Evolutionary conservation across 179 eudicot species (phyloP), one percentile per base, ranked within the genome.

Genomic region (Beta corolliflora): DNA sequence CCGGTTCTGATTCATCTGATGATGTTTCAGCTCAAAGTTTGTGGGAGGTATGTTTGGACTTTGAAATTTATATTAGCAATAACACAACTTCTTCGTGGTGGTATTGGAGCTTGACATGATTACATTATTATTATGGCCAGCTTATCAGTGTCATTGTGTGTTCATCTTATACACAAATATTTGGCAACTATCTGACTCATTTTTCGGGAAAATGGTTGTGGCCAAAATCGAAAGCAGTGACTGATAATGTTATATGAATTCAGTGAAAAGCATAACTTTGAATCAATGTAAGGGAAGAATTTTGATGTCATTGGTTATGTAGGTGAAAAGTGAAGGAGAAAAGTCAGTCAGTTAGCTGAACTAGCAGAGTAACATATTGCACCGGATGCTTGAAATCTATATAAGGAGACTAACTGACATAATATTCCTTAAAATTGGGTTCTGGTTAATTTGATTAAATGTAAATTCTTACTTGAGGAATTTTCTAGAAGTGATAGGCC

Each of bases 11-110:
- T 82, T 82, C 87, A 54, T 86, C 77, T 82, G 86, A 84, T 77
- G 88, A 81, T 52, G 68, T 91, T 81, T 87, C 97, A 46, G 90
- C 97, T 69, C 95, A 92, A 79, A 88, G 85, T 77, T 90, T 96
- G 86, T 96, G 99, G 99, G 93, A 94, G 99, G 99, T 96, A 90
- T 56, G 81, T 67, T 70, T 50, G 65, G 36, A 67, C 63, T 45
- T 46, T 61, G 14, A 76, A 77, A 72, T 6, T 55, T 71, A 41
- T 79, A 19, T 59, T 5, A 65, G 55, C 9, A 5, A 67, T 76
- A 21, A 5, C n/a, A 44, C 71, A 79, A 68, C 76, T 83, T 79
- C 10, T 29, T 55, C 61, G 9, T 69, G 77, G 75, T 36, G 53
- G 8, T 66, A 54, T 44, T 83, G 15, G 18, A 63, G 54, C 48